phyloP scores from a whole-genome alignment of 2,329 filamentous ascomycete genomes.

The Zymoseptoria tritici region DNA sequence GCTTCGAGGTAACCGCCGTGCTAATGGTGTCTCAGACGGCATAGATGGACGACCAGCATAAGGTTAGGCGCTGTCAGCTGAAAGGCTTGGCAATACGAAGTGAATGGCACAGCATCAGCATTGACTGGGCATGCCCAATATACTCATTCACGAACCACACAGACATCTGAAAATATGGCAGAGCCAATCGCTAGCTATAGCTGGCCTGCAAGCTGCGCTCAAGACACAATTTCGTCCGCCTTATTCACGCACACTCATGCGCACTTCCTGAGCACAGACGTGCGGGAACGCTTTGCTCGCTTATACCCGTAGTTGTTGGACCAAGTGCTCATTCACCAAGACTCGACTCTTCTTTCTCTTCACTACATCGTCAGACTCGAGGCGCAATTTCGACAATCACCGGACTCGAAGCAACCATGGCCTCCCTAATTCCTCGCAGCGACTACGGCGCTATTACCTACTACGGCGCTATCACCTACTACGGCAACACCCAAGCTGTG shows the following conservation, averaged over 20 bases:
- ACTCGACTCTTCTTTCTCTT: not conserved
- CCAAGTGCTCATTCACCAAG: too few species aligned
- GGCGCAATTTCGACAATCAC: not conserved
- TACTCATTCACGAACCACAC: not conserved
- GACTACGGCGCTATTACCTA: not conserved
- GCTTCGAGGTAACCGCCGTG: not conserved
- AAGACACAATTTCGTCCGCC: not conserved
- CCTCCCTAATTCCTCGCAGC: not conserved
- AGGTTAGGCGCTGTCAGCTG: not conserved
- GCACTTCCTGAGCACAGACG: not conserved
- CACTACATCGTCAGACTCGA: not conserved
- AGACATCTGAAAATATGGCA: not conserved
- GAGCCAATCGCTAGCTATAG: not conserved
- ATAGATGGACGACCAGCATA: not conserved
- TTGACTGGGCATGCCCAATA: not conserved
- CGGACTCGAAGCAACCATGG: not conserved
- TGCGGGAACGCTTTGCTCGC: not conserved
- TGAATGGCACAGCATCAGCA: not conserved
- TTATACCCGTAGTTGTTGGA: not conserved
- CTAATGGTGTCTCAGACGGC: not conserved
- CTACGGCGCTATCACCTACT: not conserved
- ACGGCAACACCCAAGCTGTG: conserved; percentile 1
- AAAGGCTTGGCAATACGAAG: not conserved
- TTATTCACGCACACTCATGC: not conserved
- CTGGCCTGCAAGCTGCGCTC: not conserved